Evolutionary conservation across 177 flowering plant species (phyloP).

Genomic region (Vitis hybrid): DNA sequence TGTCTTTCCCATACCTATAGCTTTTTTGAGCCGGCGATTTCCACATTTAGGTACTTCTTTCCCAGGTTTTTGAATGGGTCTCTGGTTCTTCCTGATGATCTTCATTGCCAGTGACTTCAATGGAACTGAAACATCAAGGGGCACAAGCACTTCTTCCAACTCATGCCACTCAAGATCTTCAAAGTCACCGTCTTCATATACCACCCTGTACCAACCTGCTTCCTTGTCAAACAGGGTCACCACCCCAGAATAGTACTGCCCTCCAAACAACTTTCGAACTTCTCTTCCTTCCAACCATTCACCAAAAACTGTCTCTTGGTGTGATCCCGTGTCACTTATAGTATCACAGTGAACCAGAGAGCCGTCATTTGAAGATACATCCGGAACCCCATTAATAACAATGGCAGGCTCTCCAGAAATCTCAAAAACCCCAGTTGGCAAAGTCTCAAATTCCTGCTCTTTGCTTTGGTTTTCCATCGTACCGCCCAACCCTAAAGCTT

Average conservation of each 20-base stretch:
- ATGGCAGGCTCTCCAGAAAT: slow-evolving; percentile 74
- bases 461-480: slow-evolving; percentile 38
- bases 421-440: slow-evolving; percentile 34
- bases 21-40: neutral
- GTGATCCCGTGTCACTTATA: slow-evolving; percentile 20
- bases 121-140: slow-evolving; percentile 67
- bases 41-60: slow-evolving; percentile 3
- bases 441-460: slow-evolving; percentile 23
- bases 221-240: slow-evolving; percentile 65
- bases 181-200: slow-evolving; percentile 82
- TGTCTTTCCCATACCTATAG: slow-evolving; percentile 9
- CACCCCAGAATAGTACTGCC: slow-evolving; percentile 46
- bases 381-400: slow-evolving; percentile 71
- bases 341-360: slow-evolving; percentile 4
- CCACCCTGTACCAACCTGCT: slow-evolving; percentile 81
- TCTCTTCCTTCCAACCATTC: slow-evolving; percentile 81
- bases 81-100: slow-evolving; percentile 42
- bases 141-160: slow-evolving; percentile 58
- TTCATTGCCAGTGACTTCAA: slow-evolving; percentile 55
- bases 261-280: slow-evolving; percentile 64
- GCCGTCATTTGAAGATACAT: slow-evolving; percentile 15
- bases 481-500: neutral
- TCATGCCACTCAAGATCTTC: slow-evolving; percentile 94
- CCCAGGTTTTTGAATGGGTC: slow-evolving; percentile 14
- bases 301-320: slow-evolving; percentile 38